Evolutionary conservation across 257 asterid genomes (phyloP).

Genomic region (Fraxinus quadrangulata): DNA sequence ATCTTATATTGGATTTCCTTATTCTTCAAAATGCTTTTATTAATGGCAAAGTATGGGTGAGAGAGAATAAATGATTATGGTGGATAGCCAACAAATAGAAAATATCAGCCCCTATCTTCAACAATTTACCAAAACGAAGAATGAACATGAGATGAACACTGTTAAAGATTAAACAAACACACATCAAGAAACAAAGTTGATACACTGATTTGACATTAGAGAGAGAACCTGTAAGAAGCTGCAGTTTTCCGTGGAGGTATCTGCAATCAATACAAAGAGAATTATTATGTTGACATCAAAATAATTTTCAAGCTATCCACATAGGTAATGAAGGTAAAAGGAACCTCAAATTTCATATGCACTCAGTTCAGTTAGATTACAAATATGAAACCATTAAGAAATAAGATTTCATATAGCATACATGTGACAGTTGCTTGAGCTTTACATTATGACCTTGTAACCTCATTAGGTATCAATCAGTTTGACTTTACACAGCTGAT

Average conservation of each 20-base stretch:
- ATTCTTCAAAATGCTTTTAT: conserved; percentile 3
- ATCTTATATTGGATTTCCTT: conserved; percentile 16
- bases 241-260: background rate
- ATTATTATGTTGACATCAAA: background rate
- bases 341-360: no score
- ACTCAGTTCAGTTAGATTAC: no score
- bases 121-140: background rate
- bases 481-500: background rate
- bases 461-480: background rate
- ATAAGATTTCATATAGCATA: no score
- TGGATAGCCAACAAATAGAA: conserved; percentile 1
- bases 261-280: background rate
- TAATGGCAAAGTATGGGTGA: background rate
- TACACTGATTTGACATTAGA: background rate
- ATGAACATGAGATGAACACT: background rate
- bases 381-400: no score
- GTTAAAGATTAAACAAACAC: conserved; percentile 2
- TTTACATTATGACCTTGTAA: background rate
- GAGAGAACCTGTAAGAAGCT: no score
- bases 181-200: conserved; percentile 19
- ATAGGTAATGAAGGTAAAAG: background rate
- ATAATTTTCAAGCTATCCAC: no score
- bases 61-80: conserved; percentile 1
- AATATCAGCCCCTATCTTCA: background rate
- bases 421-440: no score